Conservation (phyloP, 805 yeast species). For the Starmera caribaea region DNA sequence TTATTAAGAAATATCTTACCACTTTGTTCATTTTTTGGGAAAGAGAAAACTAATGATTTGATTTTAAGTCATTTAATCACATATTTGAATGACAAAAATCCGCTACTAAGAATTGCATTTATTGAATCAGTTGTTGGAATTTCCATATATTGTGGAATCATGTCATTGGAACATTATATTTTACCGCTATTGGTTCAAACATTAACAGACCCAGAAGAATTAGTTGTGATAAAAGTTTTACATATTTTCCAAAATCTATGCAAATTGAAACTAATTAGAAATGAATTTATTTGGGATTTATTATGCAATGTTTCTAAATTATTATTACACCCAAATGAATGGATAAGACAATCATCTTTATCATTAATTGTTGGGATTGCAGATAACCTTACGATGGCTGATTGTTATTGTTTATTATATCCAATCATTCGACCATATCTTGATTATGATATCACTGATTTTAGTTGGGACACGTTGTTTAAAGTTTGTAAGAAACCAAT, state of each 20-base stretch:
- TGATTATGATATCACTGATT: slow-evolving; percentile 63
- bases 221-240: slow-evolving; percentile 65
- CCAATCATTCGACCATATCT: slow-evolving; percentile 74
- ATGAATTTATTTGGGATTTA: slow-evolving; percentile 45
- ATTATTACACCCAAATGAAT: slow-evolving; percentile 75
- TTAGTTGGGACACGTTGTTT: slow-evolving; percentile 55
- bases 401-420: slow-evolving; percentile 70
- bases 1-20: slow-evolving; percentile 65
- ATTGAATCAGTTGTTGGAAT: slow-evolving; percentile 64
- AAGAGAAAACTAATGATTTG: slow-evolving; percentile 80
- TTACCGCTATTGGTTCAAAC: slow-evolving; percentile 81
- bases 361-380: slow-evolving; percentile 54
- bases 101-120: slow-evolving; percentile 59
- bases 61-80: slow-evolving; percentile 87
- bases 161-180: slow-evolving; percentile 79
- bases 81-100: slow-evolving; percentile 71
- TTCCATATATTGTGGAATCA: slow-evolving; percentile 72
- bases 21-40: slow-evolving; percentile 73
- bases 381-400: slow-evolving; percentile 59
- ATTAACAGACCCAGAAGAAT: slow-evolving; percentile 72
- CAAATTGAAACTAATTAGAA: slow-evolving; percentile 45
- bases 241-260: slow-evolving; percentile 46
- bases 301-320: slow-evolving; percentile 43
- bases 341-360: slow-evolving; percentile 68
- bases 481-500: slow-evolving; percentile 63